phyloP scores from a whole-genome alignment of 345 rosid genomes.

The Lepidium africanum region DNA sequence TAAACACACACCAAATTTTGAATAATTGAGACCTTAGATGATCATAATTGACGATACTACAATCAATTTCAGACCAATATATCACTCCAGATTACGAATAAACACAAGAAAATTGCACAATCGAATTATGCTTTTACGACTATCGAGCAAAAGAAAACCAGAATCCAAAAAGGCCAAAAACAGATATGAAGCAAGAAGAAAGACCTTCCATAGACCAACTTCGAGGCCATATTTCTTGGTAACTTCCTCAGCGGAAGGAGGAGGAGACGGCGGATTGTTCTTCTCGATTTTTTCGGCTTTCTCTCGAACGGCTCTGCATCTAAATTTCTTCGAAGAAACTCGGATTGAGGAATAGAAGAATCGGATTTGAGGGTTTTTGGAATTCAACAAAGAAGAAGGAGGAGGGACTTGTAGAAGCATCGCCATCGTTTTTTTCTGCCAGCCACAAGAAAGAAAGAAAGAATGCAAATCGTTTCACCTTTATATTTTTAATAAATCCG shows the following conservation, averaged over 20 bases:
- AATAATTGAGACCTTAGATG: background rate
- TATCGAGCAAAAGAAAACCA: background rate
- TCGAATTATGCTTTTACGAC: background rate
- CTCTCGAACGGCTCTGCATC: constrained; percentile 51
- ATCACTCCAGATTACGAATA: background rate
- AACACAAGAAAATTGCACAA: background rate
- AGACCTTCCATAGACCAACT: constrained; percentile 90
- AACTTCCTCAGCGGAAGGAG: constrained; percentile 53
- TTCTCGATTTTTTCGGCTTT: constrained; percentile 40
- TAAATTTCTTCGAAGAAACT: constrained; percentile 29
- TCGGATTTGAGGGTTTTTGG: constrained; percentile 21
- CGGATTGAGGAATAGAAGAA: constrained; percentile 8
- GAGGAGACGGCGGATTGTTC: constrained; percentile 33
- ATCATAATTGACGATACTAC: background rate
- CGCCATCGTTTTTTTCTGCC: constrained; percentile 32
- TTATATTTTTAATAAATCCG: too few species aligned
- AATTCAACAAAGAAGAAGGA: constrained; percentile 13
- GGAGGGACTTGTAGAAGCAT: constrained; percentile 30
- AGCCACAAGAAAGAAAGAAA: background rate
- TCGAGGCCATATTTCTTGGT: constrained; percentile 88
- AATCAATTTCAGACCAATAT: too few species aligned
- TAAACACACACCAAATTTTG: background rate
- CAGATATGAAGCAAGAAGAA: background rate
- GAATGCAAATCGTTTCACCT: background rate
- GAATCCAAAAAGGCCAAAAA: background rate